Base-by-base conservation (phyloP, 2,329 filamentous ascomycete species). In the Didymella lethalis region DNA sequence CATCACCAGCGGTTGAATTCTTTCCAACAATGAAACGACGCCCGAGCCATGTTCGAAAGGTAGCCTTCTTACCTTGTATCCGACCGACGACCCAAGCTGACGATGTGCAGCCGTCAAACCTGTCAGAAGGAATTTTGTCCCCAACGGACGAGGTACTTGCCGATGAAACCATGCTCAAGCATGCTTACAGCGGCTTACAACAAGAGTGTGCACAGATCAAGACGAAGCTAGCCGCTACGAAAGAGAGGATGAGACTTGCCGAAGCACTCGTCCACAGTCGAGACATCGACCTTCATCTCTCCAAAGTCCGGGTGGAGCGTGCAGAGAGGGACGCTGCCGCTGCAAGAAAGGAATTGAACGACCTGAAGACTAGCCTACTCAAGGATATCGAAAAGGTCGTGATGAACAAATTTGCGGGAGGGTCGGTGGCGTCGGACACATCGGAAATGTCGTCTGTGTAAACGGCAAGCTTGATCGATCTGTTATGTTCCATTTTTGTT, bases 181-280 rank as follows among this genome's bases (percentile, higher is more conserved):
- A 61, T 57, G 58, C 58, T 50, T 61, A 61, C 58, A 56, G 58
- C 53, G 58, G 58, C 49, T 49, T 61, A 50, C 53, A 61, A 43
- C 58, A 61, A 29, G 58, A 61, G 41, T 57, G 53, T 23, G 58
- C 53, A 49, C 58, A 61, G 46, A 53, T 53, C 32, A 56, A 61
- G 44, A 54, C 53, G 34, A 57, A 54, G 5, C 32, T 57, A 41
- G 58, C 53, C 45, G 58, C 61, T 59, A 57, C 57, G 26, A 52
- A 57, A 49, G 47, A 65, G 59, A 38, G 64, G 36, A 47, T 64
- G 51, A 62, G 26, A 26, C 43, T 57, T 8, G 59, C 65, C 14
- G 63, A 66, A 31, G 62, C 53, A 8, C 54, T 61, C 18, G 58
- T 56, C 20, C 59, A 47, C 51, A 63, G 23, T 25, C 64, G 4